Evolutionary conservation across 306 rosid genomes (phyloP).

Genomic region (Leucaena leucocephala): DNA sequence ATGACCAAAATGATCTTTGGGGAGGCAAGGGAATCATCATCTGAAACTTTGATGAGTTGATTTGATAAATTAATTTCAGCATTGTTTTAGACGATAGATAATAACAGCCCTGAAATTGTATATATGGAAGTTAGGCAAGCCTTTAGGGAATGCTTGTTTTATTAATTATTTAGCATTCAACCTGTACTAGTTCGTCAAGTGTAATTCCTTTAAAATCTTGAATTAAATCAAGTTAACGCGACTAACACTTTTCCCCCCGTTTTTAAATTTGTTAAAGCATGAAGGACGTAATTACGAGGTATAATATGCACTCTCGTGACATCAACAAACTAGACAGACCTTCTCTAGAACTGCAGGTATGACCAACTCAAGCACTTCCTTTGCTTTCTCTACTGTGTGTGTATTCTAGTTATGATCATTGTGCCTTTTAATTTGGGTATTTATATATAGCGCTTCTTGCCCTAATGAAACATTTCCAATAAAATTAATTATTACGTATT

Average conservation of each 20-base stretch:
- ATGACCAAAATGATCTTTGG: neutral
- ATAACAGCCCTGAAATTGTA: neutral
- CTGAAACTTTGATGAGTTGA: neutral
- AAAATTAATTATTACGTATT: too few relatives aligned
- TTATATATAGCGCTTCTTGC: neutral
- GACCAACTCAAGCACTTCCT: neutral
- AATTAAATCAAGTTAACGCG: neutral
- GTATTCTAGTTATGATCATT: neutral
- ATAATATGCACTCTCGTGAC: conserved; percentile 28
- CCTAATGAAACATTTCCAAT: neutral
- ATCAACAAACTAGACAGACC: conserved; percentile 30
- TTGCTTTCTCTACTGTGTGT: neutral
- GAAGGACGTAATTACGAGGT: conserved; percentile 36
- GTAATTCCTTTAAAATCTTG: neutral
- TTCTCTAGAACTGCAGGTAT: conserved; percentile 41
- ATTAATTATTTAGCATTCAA: neutral
- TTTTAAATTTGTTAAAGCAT: conserved; percentile 5
- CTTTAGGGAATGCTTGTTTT: neutral
- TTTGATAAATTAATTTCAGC: neutral
- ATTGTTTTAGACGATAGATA: neutral
- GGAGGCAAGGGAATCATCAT: neutral
- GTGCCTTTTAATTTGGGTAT: too few relatives aligned
- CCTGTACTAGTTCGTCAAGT: neutral
- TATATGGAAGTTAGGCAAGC: neutral
- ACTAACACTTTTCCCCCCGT: neutral